These are phyloP conservation scores for Scutellaria galericulata DNA, from an alignment of 257 asterid genomes.

Conservation along the genomic window DNA sequence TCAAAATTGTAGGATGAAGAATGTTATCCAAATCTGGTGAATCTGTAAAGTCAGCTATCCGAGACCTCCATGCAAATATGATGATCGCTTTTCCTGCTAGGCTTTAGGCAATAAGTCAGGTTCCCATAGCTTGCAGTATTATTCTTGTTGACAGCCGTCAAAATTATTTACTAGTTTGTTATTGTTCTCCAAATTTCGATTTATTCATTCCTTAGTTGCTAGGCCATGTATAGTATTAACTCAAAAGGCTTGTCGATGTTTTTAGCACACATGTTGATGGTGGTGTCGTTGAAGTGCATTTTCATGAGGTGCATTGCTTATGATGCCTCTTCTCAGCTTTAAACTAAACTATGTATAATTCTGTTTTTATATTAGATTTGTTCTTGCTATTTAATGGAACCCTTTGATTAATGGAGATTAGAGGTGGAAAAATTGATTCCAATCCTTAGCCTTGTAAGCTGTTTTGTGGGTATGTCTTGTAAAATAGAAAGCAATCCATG, in stretches of 20 bases:
- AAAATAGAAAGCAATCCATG: no score
- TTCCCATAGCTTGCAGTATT: conserved; percentile 28
- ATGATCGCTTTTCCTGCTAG: conserved; percentile 6
- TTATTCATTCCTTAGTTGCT: conserved; percentile 31
- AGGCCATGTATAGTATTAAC: conserved; percentile 29
- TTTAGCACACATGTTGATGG: neutral
- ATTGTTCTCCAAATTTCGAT: conserved; percentile 4
- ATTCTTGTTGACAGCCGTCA: conserved; percentile 26
- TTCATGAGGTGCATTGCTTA: neutral
- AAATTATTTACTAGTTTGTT: conserved; percentile 26
- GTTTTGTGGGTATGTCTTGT: no score
- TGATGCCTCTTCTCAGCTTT: neutral
- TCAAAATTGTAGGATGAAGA: conserved; percentile 22
- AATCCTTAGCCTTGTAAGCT: no score
- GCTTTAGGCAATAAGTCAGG: conserved; percentile 27
- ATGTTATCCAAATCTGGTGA: neutral
- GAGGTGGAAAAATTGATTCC: no score
- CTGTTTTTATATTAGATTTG: no score
- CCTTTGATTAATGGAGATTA: no score
- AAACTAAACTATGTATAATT: neutral
- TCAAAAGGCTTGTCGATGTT: conserved; percentile 5
- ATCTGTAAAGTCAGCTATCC: neutral
- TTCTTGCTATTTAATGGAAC: no score
- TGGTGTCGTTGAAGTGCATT: neutral
- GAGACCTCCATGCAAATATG: conserved; percentile 22